phyloP scores from a whole-genome alignment of 2,329 filamentous ascomycete genomes.

The Exophiala calicioides region DNA sequence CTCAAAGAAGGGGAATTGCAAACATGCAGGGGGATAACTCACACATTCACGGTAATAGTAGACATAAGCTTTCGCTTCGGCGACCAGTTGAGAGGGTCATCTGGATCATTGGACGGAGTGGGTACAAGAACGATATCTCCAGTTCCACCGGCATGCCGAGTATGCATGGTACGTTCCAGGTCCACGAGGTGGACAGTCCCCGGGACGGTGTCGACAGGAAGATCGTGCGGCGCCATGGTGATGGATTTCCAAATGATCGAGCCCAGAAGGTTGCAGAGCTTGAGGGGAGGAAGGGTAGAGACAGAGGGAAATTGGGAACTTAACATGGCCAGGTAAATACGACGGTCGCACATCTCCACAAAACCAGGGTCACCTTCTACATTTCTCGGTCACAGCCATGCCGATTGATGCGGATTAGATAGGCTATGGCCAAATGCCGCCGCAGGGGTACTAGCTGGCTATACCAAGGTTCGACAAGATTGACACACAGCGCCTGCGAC shows the following conservation, averaged over 20 bases:
- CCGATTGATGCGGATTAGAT: no score
- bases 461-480: no score
- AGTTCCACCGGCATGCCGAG: slow-evolving; percentile 28
- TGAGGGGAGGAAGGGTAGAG: neutral
- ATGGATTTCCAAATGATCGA: neutral
- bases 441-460: no score
- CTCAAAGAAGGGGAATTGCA: slow-evolving; percentile 12
- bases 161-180: slow-evolving; percentile 33
- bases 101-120: slow-evolving; percentile 40
- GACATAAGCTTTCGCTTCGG: slow-evolving; percentile 37
- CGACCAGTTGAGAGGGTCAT: slow-evolving; percentile 45
- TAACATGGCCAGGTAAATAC: no score
- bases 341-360: no score
- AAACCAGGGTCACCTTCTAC: no score
- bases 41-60: slow-evolving; percentile 39
- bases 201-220: slow-evolving; percentile 32
- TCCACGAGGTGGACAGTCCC: slow-evolving; percentile 44
- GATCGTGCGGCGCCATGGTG: slow-evolving; percentile 13
- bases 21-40: slow-evolving; percentile 23
- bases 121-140: slow-evolving; percentile 39
- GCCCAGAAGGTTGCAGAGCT: neutral
- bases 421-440: no score
- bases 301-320: no score
- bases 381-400: no score
- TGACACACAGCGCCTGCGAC: no score